Base-by-base conservation (phyloP, 1,284 basidiomycete genomes). In the Cutaneotrichosporon sp. region DNA sequence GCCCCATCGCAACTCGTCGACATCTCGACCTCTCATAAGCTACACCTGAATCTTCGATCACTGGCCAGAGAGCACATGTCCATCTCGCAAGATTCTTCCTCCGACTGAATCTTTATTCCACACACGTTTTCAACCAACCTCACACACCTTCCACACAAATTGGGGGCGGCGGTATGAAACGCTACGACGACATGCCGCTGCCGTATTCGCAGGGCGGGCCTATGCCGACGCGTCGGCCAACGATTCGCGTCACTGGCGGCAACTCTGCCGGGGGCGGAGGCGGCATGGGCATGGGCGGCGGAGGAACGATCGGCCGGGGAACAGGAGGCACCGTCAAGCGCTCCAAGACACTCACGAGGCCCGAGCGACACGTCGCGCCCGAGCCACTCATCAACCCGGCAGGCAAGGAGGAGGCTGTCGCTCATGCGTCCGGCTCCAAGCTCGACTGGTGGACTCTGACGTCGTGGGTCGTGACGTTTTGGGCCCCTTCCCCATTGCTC, bases 261-360 rank as follows among this genome's bases (percentile, higher is more conserved):
- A 53, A 40, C 21, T 49, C 32, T 30, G 11, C n/a, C 32, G 57
- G 30, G 10, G 47, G 32, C 16, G 56, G 56, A 9, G 21, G 22
- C 14, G 40, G 56, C 38, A 13, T 13, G 22, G 40, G 56, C 32
- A 26, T 21, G 21, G 38, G 53, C 7, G 34, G 34, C n/a, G 53
- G 56, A 46, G 57, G 55, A 40, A 53, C 30, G 30, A 31, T 53
- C 10, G 32, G 46, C 46, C 60, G 38, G 13, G 31, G 57, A 18
- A 57, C 8, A n/a, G 69, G 70, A 18, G 62, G 67, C 2, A 73
- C 76, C 9, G 74, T 82, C 30, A 78, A 75, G 32, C 86, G 94
- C 65, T 90, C 90, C 75, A 97, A 97, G 84, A 99, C 96, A 3
- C 88, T 99, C 70, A 98, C 92, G 60, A 86, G 93, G 62, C 97